A percentile compares a stretch with the other conserved stretches of the same genome.
Conservation (phyloP, 306 rosid genomes). For the Casuarina cunninghamiana region DNA sequence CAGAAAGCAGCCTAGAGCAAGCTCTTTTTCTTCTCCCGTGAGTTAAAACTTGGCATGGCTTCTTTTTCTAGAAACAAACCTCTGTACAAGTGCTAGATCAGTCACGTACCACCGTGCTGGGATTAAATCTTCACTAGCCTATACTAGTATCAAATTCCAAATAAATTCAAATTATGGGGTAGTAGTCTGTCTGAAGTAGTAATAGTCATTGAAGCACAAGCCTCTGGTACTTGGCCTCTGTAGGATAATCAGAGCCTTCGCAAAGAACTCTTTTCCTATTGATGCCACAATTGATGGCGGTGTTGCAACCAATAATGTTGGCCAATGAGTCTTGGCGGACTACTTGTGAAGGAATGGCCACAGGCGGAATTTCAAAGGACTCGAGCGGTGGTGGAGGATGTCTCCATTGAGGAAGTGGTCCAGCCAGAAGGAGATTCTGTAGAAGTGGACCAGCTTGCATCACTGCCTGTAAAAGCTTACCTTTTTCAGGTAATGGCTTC, state of each 20-base stretch:
- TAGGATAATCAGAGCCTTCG: slow-evolving; percentile 64
- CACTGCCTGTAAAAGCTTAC: slow-evolving; percentile 93
- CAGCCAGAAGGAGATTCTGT: slow-evolving; percentile 83
- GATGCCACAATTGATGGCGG: slow-evolving; percentile 48
- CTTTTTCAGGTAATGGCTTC: slow-evolving; percentile 88
- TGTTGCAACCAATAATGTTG: slow-evolving; percentile 32
- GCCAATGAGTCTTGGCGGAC: slow-evolving; percentile 54
- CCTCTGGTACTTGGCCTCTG: slow-evolving; percentile 73
- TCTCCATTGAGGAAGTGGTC: slow-evolving; percentile 99
- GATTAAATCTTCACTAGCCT: slow-evolving; percentile 38
- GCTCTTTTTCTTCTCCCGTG: slow-evolving; percentile 27
- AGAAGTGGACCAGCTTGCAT: slow-evolving; percentile 98
- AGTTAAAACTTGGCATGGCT: slow-evolving; percentile 40
- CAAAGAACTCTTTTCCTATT: slow-evolving; percentile 68
- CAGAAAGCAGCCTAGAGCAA: slow-evolving; percentile 36
- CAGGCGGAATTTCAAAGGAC: slow-evolving; percentile 87
- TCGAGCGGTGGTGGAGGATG: slow-evolving; percentile 98
- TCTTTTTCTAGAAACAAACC: slow-evolving; percentile 44
- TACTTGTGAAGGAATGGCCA: slow-evolving; percentile 69
- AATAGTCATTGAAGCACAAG: slow-evolving; percentile 58
- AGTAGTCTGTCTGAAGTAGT: slow-evolving; percentile 27
- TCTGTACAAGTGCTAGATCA: slow-evolving; percentile 66
- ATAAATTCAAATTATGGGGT: slow-evolving; percentile 27
- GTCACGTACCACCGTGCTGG: slow-evolving; percentile 38
- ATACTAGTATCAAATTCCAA: slow-evolving; percentile 39